Percentiles rank a stretch among this genome's conserved stretches.
Evolutionary conservation across 805 yeast species (phyloP).

Genomic region (Candida maesae): DNA sequence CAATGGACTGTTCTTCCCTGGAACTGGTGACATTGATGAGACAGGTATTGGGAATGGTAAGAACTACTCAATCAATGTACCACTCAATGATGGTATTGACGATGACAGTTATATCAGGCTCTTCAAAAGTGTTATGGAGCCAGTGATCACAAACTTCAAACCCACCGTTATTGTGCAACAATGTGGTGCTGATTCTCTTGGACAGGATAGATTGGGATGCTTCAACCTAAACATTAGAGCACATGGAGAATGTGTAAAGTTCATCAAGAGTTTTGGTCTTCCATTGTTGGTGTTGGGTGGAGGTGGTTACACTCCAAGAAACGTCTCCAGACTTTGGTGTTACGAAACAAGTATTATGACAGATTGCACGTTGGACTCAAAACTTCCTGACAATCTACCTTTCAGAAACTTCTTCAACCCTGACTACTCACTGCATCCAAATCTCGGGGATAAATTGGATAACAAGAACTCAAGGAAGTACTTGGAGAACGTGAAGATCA

Average conservation of each 20-base stretch:
- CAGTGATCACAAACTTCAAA: conserved; percentile 85
- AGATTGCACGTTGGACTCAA: conserved; percentile 58
- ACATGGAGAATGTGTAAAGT: conserved; percentile 93
- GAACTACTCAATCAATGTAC: conserved; percentile 85
- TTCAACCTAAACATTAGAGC: conserved; percentile 89
- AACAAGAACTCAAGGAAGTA: conserved; percentile 82
- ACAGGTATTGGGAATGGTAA: conserved; percentile 86
- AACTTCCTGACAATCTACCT: conserved; percentile 53
- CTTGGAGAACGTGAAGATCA: conserved; percentile 71
- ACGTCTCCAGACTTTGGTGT: conserved; percentile 93
- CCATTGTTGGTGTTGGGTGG: conserved; percentile 95
- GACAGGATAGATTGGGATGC: conserved; percentile 91
- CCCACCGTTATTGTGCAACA: conserved; percentile 94
- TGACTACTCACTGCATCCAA: conserved; percentile 85
- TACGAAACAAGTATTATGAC: conserved; percentile 83
- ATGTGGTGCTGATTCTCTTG: conserved; percentile 95
- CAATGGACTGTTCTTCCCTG: conserved; percentile 94
- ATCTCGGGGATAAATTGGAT: conserved; percentile 72
- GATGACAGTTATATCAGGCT: conserved; percentile 76
- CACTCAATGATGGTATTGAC: conserved; percentile 92
- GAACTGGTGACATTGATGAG: conserved; percentile 91
- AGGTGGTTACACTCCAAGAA: conserved; percentile 96
- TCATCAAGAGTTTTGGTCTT: conserved; percentile 79
- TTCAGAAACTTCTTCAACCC: conserved; percentile 66
- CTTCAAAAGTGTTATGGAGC: conserved; percentile 83